These are phyloP conservation scores for Ophiocordyceps camponoti-leonardi DNA, from an alignment of 2,329 filamentous ascomycete species.

Conservation along the genomic window DNA sequence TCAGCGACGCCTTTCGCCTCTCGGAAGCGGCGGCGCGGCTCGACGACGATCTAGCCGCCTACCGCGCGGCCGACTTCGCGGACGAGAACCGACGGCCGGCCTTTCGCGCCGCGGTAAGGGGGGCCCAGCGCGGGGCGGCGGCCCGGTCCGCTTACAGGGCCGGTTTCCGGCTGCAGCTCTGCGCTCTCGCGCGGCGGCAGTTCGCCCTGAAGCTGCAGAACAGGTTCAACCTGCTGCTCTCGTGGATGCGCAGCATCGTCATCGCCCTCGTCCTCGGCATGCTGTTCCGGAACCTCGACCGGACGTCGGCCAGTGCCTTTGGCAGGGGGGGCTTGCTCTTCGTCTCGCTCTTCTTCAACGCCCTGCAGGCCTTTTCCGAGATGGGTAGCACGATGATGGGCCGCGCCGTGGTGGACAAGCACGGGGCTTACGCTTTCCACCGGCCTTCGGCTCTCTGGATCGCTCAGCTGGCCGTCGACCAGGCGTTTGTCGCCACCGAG, in stretches of 20 bases:
- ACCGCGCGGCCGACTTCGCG: constrained; percentile 42
- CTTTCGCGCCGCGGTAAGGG: constrained; percentile 57
- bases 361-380: constrained; percentile 74
- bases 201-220: constrained; percentile 79
- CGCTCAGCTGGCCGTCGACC: constrained; percentile 65
- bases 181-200: constrained; percentile 69
- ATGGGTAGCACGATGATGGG: constrained; percentile 59
- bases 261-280: constrained; percentile 68
- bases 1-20: constrained; percentile 52
- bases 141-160: constrained; percentile 67
- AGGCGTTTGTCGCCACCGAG: constrained; percentile 51
- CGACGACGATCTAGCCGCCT: constrained; percentile 48
- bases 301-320: constrained; percentile 55
- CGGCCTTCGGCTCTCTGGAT: constrained; percentile 70
- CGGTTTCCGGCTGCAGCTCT: constrained; percentile 68
- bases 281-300: constrained; percentile 54
- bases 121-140: constrained; percentile 62
- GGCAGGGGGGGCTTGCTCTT: constrained; percentile 70
- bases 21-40: constrained; percentile 42
- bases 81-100: constrained; percentile 55
- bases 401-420: constrained; percentile 65
- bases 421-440: constrained; percentile 69
- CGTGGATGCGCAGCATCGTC: constrained; percentile 50
- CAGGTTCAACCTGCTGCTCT: constrained; percentile 56
- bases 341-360: constrained; percentile 65